Base-by-base conservation (phyloP, 306 rosid species). In the Canavalia gladiata region DNA sequence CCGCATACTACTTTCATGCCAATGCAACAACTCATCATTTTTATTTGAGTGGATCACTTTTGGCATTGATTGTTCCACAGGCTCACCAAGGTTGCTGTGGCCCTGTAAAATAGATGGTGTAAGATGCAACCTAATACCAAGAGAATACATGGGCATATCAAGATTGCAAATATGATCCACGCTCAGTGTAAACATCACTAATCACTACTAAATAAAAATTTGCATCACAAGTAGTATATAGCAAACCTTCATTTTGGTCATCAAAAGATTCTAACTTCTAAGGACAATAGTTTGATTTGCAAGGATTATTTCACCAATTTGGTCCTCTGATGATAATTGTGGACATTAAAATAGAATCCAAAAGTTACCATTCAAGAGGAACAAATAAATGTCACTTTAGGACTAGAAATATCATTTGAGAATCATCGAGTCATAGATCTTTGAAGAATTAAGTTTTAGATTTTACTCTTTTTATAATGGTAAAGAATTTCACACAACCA, bases 11-110 rank as follows among this genome's bases (percentile, higher is more conserved):
- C 82, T 86, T 78, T 87, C 97, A 58, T 91, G 84, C 84, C 81
- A 81, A 49, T 75, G 84, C 74, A 84, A 87, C 12, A 76, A 83
- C 57, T 90, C 98, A 5, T 86, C 90, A 18, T 83, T 63, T 81
- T 68, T 84, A 68, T 73, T 51, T 30, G 87, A 73, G 75, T 71
- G 88, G 39, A 78, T 62, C 45, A 80, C 13, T 62, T 82, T 80
- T 4, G 92, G 89, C 43, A 90, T 84, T 13, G 97, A 82, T 79
- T 82, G 84, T 77, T 90, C 94, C 57, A 81, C 64, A 59, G 76
- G 88, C 51, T 84, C 74, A 49, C 62, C 90, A 51, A 29, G 33
- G 2, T 77, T 87, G 51, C 67, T 85, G 74, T 31, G 42, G 76
- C 78, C 88, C 97, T 93, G 83, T 30, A 58, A 84, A 84, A 56